These are phyloP conservation scores for Borovskyia barvae DNA, from an alignment of 208 protist genomes.

Conservation along the genomic window DNA sequence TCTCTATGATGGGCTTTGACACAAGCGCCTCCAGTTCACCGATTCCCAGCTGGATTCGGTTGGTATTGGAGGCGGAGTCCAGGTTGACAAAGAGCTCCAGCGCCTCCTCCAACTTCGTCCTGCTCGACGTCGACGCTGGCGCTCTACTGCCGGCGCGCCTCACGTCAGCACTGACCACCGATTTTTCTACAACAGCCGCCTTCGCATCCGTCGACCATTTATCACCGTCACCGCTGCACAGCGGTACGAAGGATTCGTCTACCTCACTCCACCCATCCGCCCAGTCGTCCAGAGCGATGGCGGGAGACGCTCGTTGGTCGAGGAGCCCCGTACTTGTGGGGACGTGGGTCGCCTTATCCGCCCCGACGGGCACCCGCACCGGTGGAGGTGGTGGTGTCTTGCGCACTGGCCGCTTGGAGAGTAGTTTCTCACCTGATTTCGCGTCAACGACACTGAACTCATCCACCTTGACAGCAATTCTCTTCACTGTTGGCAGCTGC, in stretches of 20 bases:
- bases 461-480: constrained; percentile 60
- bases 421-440: constrained; percentile 51
- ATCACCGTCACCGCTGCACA: constrained; percentile 3
- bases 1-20: constrained; percentile 63
- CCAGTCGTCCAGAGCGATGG: too few species aligned
- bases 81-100: constrained; percentile 44
- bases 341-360: background rate
- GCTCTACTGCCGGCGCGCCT: background rate
- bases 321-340: too few species aligned
- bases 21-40: constrained; percentile 57
- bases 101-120: constrained; percentile 30
- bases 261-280: constrained; percentile 18
- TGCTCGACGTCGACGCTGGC: constrained; percentile 1
- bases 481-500: constrained; percentile 30
- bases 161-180: background rate
- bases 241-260: constrained; percentile 7
- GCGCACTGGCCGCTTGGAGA: constrained; percentile 51
- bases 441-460: constrained; percentile 59
- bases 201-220: background rate
- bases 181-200: constrained; percentile 1
- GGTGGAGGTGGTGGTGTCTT: too few species aligned
- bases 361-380: background rate
- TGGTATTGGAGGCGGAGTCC: constrained; percentile 38
- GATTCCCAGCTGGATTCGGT: constrained; percentile 52
- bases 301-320: too few species aligned